Percentiles rank a stretch among this genome's conserved stretches.
These are phyloP conservation scores for Podospora australis DNA, from an alignment of 495 filamentous ascomycete genomes.

Conservation along the genomic window DNA sequence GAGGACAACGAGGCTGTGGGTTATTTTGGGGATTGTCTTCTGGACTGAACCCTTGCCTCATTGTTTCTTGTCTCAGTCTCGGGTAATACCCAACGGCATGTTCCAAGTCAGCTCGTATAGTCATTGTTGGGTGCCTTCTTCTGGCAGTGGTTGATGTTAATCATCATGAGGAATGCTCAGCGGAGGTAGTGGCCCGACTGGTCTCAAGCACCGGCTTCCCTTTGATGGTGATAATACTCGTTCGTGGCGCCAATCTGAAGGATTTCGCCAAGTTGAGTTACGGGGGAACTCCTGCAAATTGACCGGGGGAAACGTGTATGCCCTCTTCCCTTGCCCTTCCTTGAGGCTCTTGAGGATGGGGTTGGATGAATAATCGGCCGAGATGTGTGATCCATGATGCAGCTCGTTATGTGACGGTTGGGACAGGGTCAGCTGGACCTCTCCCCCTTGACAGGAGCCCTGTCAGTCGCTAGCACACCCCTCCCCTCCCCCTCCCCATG, in stretches of 20 bases:
- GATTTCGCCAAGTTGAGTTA: too few relatives aligned
- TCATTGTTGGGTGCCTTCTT: neutral
- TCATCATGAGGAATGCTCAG: too few relatives aligned
- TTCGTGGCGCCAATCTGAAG: too few relatives aligned
- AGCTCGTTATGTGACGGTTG: neutral
- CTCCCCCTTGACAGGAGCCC: neutral
- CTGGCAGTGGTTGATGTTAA: neutral
- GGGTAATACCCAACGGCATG: neutral
- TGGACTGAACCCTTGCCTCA: too few relatives aligned
- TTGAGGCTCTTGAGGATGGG: neutral
- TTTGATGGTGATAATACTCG: too few relatives aligned
- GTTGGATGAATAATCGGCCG: neutral
- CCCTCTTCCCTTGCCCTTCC: neutral
- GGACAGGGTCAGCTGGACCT: neutral
- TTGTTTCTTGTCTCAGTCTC: neutral
- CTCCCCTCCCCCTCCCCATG: too few relatives aligned
- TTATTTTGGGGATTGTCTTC: too few relatives aligned
- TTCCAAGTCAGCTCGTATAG: neutral
- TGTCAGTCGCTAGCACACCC: neutral
- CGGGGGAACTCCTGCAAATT: too few relatives aligned
- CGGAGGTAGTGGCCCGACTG: too few relatives aligned
- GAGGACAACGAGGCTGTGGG: neutral
- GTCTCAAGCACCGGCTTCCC: too few relatives aligned
- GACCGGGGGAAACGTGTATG: too few relatives aligned
- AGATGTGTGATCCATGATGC: conserved; percentile 1